Percentiles rank a stretch among this genome's conserved stretches.
These are phyloP conservation scores for Uncinocarpus reesii DNA, from an alignment of 2,329 filamentous ascomycete genomes.

Conservation along the genomic window DNA sequence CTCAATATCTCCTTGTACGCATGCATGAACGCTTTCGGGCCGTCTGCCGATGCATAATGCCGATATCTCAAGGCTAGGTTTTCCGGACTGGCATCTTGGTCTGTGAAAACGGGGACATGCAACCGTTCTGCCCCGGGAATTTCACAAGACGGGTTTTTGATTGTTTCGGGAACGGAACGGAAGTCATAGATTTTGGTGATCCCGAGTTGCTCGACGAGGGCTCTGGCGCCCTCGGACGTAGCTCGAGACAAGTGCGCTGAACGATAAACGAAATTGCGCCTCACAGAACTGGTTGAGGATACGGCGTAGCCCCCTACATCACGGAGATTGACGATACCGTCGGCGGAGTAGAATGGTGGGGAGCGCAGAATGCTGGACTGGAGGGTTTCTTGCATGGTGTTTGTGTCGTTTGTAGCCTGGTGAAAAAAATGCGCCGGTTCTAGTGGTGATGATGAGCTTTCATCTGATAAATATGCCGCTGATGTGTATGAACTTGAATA, in stretches of 20 bases:
- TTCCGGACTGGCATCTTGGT: constrained; percentile 55
- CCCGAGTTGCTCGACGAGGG: constrained; percentile 44
- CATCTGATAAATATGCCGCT: too few species aligned
- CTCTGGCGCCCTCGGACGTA: constrained; percentile 44
- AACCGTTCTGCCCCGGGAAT: constrained; percentile 45
- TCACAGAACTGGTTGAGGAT: constrained; percentile 32
- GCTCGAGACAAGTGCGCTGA: constrained; percentile 56
- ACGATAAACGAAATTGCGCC: constrained; percentile 52
- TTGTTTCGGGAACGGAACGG: constrained; percentile 44
- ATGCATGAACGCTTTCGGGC: constrained; percentile 55
- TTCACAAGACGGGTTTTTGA: constrained; percentile 33
- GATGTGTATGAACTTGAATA: too few species aligned
- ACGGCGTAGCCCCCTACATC: constrained; percentile 54
- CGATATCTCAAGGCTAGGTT: constrained; percentile 51
- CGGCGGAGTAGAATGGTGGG: constrained; percentile 27
- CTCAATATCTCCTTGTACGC: constrained; percentile 59
- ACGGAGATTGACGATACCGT: constrained; percentile 57
- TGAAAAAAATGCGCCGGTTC: too few species aligned
- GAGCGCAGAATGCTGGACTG: constrained; percentile 13
- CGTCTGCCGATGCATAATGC: constrained; percentile 48
- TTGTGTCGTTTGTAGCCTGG: background rate
- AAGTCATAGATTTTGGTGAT: constrained; percentile 60
- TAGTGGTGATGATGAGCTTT: too few species aligned
- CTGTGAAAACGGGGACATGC: constrained; percentile 56
- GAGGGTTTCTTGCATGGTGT: background rate